Percentiles rank a stretch among this genome's conserved stretches.
Evolutionary conservation across 805 yeast genomes (phyloP).

Genomic region (Candida saitoana): DNA sequence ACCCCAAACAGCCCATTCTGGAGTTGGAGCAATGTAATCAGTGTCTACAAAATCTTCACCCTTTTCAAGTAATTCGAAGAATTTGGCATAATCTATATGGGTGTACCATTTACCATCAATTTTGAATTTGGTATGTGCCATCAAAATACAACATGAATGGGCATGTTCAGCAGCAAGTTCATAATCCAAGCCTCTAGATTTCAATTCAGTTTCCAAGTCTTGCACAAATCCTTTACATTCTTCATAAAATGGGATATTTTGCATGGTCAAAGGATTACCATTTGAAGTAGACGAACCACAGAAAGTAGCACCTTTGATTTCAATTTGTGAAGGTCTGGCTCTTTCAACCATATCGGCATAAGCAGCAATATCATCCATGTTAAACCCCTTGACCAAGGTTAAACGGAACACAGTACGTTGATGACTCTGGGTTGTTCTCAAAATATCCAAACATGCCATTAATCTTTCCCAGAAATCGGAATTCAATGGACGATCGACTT

Average conservation of each 20-base stretch:
- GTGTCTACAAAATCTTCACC: constrained; percentile 70
- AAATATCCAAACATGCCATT: constrained; percentile 72
- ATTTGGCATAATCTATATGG: constrained; percentile 77
- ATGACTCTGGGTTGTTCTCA: constrained; percentile 66
- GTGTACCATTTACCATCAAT: constrained; percentile 78
- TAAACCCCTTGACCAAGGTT: constrained; percentile 89
- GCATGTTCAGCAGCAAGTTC: constrained; percentile 94
- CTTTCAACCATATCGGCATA: constrained; percentile 83
- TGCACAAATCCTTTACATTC: constrained; percentile 79
- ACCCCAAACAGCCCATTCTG: constrained; percentile 90
- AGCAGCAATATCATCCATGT: constrained; percentile 72
- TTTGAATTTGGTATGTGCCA: constrained; percentile 71
- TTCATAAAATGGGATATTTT: constrained; percentile 89
- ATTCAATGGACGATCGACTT: constrained; percentile 83
- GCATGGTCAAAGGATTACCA: constrained; percentile 90
- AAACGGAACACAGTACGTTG: constrained; percentile 90
- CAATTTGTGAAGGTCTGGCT: constrained; percentile 83
- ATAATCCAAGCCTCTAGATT: constrained; percentile 63
- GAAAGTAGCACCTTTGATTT: constrained; percentile 91
- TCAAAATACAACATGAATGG: constrained; percentile 85
- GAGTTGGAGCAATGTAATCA: constrained; percentile 80
- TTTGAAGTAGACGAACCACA: constrained; percentile 85
- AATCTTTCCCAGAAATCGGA: constrained; percentile 92
- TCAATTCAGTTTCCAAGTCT: constrained; percentile 56
- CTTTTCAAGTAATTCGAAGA: constrained; percentile 62